Base-by-base conservation (phyloP, 495 filamentous ascomycete genomes). In the Hypoxylon trugodes region DNA sequence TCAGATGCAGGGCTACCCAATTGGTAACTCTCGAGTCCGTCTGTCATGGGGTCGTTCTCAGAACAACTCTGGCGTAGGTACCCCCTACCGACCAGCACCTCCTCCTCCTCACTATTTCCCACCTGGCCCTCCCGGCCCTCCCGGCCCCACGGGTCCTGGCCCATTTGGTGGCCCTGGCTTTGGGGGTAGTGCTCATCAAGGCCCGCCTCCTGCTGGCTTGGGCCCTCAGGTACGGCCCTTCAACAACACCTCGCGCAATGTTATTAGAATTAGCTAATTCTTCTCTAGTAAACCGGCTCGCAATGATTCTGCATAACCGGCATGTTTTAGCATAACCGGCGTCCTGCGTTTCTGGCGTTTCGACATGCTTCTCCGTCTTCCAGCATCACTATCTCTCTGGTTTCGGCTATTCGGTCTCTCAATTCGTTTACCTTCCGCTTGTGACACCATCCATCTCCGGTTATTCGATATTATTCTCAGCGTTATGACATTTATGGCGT, bases 1-100 rank as follows among this genome's bases (percentile, higher is more conserved):
- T 81, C 95, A 99, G 79, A 99, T 99, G 95, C 95, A 99, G 78
- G 95, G 95, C 32, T 99, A 98, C 77, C 95, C 95, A 33, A 99
- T 99, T 69, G 95, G 95, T 46, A 99, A 99, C 82, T 99, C 95
- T 13, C 91, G 95, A 51, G 95, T 99, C 37, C 91, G 95, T 67
- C 85, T 99, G 64, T 95, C 90, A 69, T 99, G 95, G 95, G 95
- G 95, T 54, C 91, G 95, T 52, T 93, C 89, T 40, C 95, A 99
- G 84, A 99, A 99, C 85, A 99, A 99, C 81, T 98, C 95, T 48
- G 95, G 95, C 49, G 95, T 96, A 53, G 96, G 96, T 59, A 99
- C 96, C 60, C 95, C 95, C 46, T 99, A 99, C 74, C 89, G 95
- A 47, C 95, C 95, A 32, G 95, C 95, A 46, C 93, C 93, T 59